Evolutionary conservation across 2,329 filamentous ascomycete genomes (phyloP).

Genomic region (Zopfia rhizophila): DNA sequence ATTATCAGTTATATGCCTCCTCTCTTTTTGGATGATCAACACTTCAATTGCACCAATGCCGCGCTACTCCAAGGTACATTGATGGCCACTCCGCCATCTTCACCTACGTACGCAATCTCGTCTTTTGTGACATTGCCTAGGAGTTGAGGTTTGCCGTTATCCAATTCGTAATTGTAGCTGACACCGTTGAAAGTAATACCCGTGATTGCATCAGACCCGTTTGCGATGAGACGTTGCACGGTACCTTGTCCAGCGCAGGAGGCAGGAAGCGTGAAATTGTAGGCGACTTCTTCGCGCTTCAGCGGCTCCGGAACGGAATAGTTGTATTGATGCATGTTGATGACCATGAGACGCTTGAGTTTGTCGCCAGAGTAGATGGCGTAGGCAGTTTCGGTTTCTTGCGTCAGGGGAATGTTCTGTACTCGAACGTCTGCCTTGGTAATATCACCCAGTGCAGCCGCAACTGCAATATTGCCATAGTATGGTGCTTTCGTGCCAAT

Average conservation of each 20-base stretch:
- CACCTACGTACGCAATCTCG: conserved; percentile 17
- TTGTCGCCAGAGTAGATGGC: conserved; percentile 61
- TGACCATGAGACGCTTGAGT: conserved; percentile 62
- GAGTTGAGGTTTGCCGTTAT: conserved; percentile 63
- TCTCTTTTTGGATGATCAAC: no score
- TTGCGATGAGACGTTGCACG: conserved; percentile 66
- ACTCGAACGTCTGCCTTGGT: conserved; percentile 54
- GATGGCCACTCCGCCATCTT: conserved; percentile 16
- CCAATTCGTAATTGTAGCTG: conserved; percentile 70
- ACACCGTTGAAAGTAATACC: conserved; percentile 70
- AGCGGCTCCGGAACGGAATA: conserved; percentile 56
- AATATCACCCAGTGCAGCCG: conserved; percentile 64
- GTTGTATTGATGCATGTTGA: conserved; percentile 71
- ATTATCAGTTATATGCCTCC: no score
- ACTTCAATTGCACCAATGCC: conserved; percentile 21
- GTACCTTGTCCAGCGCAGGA: conserved; percentile 36
- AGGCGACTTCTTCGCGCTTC: conserved; percentile 50
- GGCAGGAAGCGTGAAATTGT: conserved; percentile 55
- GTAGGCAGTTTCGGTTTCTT: conserved; percentile 63
- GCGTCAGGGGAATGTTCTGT: conserved; percentile 57
- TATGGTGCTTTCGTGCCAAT: conserved; percentile 71
- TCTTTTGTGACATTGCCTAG: conserved; percentile 65
- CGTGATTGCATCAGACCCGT: conserved; percentile 71
- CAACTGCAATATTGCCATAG: conserved; percentile 70
- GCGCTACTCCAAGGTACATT: conserved; percentile 22